Conservation (phyloP, 2,329 filamentous ascomycete species). For the Arachnomyces sp. region DNA sequence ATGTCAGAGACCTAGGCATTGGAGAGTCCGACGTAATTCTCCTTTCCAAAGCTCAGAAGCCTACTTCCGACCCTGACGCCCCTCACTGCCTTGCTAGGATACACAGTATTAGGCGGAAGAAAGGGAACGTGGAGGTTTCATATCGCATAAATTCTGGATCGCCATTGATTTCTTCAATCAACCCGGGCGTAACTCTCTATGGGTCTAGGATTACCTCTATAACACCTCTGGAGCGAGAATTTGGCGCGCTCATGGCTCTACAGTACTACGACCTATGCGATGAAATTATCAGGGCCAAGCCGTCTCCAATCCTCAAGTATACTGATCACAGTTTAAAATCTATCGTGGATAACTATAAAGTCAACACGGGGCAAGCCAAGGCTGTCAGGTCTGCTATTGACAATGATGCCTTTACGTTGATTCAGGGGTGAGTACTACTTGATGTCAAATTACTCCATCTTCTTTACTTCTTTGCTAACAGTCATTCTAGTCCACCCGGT, state of each 20-base stretch:
- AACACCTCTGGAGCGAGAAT: conserved; percentile 91
- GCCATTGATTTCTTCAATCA: conserved; percentile 56
- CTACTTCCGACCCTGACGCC: conserved; percentile 55
- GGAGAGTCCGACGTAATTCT: conserved; percentile 84
- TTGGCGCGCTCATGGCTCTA: conserved; percentile 78
- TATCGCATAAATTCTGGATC: conserved; percentile 68
- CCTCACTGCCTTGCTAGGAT: conserved; percentile 83
- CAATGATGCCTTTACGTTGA: conserved; percentile 93
- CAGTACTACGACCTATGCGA: conserved; percentile 95
- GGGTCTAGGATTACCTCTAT: conserved; percentile 84
- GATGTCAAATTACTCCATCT: conserved; percentile 6
- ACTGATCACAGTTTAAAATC: conserved; percentile 61
- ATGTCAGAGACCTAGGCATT: conserved; percentile 63
- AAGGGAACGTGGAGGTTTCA: conserved; percentile 70
- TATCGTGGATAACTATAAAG: conserved; percentile 65
- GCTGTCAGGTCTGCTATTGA: conserved; percentile 86
- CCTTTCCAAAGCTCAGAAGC: conserved; percentile 64
- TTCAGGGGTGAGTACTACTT: conserved; percentile 60
- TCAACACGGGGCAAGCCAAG: conserved; percentile 83
- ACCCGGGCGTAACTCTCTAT: conserved; percentile 60
- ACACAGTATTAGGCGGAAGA: conserved; percentile 70
- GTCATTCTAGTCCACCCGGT: conserved; percentile 62
- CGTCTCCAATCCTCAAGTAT: conserved; percentile 79
- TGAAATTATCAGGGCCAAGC: conserved; percentile 80
- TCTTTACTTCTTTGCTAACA: conserved; percentile 1